Evolutionary conservation across 441 rosid genomes (phyloP).

Genomic region (Melastoma candidum): DNA sequence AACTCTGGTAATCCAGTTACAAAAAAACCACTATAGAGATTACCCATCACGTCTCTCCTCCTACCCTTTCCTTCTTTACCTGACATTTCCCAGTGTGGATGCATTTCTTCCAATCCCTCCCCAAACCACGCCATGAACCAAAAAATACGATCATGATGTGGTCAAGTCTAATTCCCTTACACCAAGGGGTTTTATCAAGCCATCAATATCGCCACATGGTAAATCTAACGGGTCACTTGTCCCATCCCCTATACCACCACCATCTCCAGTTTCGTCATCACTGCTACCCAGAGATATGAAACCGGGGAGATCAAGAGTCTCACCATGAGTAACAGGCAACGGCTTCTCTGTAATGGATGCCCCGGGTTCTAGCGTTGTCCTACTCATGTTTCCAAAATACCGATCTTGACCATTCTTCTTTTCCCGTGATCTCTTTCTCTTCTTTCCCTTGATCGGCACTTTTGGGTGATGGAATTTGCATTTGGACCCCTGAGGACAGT

Average conservation of each 20-base stretch:
- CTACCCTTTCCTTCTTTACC: too few species aligned
- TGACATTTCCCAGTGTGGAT: too few species aligned
- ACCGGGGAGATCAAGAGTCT: slow-evolving; percentile 24
- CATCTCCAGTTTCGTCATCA: slow-evolving; percentile 37
- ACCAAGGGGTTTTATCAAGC: slow-evolving; percentile 52
- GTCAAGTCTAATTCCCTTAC: slow-evolving; percentile 35
- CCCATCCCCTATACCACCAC: slow-evolving; percentile 17
- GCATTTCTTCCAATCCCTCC: too few species aligned
- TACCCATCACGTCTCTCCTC: too few species aligned
- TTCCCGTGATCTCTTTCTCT: slow-evolving; percentile 42
- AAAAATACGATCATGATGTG: background rate
- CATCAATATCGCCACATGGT: slow-evolving; percentile 30
- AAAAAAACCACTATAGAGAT: too few species aligned
- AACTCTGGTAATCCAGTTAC: too few species aligned
- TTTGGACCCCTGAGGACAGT: slow-evolving; percentile 69
- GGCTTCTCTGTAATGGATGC: slow-evolving; percentile 22
- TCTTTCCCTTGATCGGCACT: slow-evolving; percentile 48
- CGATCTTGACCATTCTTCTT: slow-evolving; percentile 46
- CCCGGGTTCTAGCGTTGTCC: slow-evolving; percentile 19
- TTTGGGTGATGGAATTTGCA: slow-evolving; percentile 97
- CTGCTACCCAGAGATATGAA: slow-evolving; percentile 41
- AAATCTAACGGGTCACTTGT: slow-evolving; percentile 27
- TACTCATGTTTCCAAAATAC: slow-evolving; percentile 41
- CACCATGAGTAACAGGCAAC: slow-evolving; percentile 14
- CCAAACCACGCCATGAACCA: background rate